Percentiles rank a stretch among this genome's conserved stretches.
phyloP scores from a whole-genome alignment of 805 yeast genomes.

The Candida patagonica region DNA sequence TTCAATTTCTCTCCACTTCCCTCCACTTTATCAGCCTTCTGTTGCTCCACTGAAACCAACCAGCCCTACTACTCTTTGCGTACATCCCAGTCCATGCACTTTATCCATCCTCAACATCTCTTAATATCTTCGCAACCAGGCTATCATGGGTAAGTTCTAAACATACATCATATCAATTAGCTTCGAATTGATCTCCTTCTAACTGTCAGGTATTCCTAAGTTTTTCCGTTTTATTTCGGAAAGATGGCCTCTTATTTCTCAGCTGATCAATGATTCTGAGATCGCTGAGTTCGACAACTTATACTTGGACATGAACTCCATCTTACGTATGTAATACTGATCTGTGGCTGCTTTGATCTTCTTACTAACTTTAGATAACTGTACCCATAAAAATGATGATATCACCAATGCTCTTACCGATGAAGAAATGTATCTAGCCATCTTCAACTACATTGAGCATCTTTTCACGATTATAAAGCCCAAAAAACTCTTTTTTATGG shows the following conservation, averaged over 20 bases:
- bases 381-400: slow-evolving; percentile 78
- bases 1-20: too few species aligned
- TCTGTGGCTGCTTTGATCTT: background rate
- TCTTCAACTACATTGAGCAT: slow-evolving; percentile 91
- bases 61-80: too few species aligned
- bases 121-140: too few species aligned
- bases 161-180: background rate
- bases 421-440: slow-evolving; percentile 86
- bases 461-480: slow-evolving; percentile 83
- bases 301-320: slow-evolving; percentile 96
- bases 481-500: slow-evolving; percentile 81
- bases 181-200: too few species aligned
- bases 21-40: too few species aligned
- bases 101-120: too few species aligned
- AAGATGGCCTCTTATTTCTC: slow-evolving; percentile 96
- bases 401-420: slow-evolving; percentile 63
- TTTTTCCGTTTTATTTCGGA: slow-evolving; percentile 95
- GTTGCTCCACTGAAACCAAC: too few species aligned
- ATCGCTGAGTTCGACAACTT: slow-evolving; percentile 92
- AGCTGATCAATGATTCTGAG: slow-evolving; percentile 67
- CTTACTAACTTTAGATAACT: slow-evolving; percentile 33
- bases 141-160: too few species aligned
- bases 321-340: slow-evolving; percentile 44
- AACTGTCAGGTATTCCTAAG: slow-evolving; percentile 81
- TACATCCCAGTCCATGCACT: too few species aligned